Conservation (phyloP, 164 flowering plant species). For the Paratinospora sagittata region DNA sequence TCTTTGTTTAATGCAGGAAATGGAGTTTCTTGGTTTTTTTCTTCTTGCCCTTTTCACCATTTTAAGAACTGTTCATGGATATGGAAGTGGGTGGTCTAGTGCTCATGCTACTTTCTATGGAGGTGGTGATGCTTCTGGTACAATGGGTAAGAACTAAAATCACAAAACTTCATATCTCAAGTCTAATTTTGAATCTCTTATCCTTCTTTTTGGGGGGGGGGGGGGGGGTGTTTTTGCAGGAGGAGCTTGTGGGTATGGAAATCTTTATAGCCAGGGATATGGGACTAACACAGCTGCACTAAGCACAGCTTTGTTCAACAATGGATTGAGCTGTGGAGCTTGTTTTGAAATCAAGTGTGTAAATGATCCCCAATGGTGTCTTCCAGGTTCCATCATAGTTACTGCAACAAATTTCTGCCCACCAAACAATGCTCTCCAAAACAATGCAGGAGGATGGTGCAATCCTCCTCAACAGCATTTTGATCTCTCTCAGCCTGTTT, state of each 20-base stretch:
- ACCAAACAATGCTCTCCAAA: slow-evolving; percentile 35
- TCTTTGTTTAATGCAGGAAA: slow-evolving; percentile 24
- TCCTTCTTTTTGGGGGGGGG: neutral
- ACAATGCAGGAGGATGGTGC: slow-evolving; percentile 61
- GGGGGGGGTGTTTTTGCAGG: slow-evolving; percentile 33
- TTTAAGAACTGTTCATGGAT: slow-evolving; percentile 31
- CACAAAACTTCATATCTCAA: neutral
- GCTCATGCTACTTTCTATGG: slow-evolving; percentile 87
- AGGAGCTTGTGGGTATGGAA: slow-evolving; percentile 89
- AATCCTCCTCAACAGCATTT: slow-evolving; percentile 61
- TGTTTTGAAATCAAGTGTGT: slow-evolving; percentile 56
- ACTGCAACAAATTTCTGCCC: slow-evolving; percentile 85
- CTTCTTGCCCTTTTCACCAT: slow-evolving; percentile 26
- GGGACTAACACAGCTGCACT: slow-evolving; percentile 70
- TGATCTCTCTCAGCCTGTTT: slow-evolving; percentile 66
- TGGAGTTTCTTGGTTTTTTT: slow-evolving; percentile 33
- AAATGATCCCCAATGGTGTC: slow-evolving; percentile 55
- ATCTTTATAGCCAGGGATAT: slow-evolving; percentile 66
- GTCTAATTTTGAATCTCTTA: neutral
- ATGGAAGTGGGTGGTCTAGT: slow-evolving; percentile 48
- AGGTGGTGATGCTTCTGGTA: slow-evolving; percentile 79
- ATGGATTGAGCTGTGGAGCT: slow-evolving; percentile 69
- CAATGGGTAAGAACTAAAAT: slow-evolving; percentile 58
- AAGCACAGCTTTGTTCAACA: slow-evolving; percentile 65
- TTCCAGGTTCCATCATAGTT: slow-evolving; percentile 49